Evolutionary conservation across 2,329 filamentous ascomycete species (phyloP), one percentile per base, ranked within the genome.

Genomic region (Thelonectria blattea): DNA sequence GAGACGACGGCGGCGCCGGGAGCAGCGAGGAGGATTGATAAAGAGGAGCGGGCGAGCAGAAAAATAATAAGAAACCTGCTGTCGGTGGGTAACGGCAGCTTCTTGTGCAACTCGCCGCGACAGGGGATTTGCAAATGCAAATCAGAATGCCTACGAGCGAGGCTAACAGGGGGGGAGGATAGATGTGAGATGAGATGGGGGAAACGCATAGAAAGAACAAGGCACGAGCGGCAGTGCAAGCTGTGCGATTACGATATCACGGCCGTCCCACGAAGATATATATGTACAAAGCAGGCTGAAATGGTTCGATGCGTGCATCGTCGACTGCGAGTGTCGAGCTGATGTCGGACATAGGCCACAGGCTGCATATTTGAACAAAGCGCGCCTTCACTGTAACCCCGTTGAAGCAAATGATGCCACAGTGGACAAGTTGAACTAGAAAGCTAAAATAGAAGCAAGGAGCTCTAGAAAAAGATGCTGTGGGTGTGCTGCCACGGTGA

Each of bases 291-390:
- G 27, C 27, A 30, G 27, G 27, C 27, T 30, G 54, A 63, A 37
- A 37, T 70, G 61, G 71, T 64, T 67, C 74, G 72, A 75, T 73
- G 75, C 72, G 72, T 74, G 72, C 73, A 67, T 70, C 70, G 49
- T 55, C 57, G 58, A 4, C 43, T 60, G 64, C 68, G 64, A 63
- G 65, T 62, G 60, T 58, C 56, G 27, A 27, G n/a, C n/a, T 43
- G 32, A 43, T 43, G 15, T 10, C 37, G 56, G 42, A 42, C 51
- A 52, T 56, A 47, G 55, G 47, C 27, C 52, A 56, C 58, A 52
- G 56, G 52, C 51, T 56, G 52, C 45, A 27, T 22, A 11, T 46
- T 15, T 4, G 27, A 9, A 10, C 27, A 30, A 24, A 4, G 27
- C 27, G 4, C 8, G 5, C 27, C 5, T 4, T 24, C 27, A 9